Evolutionary conservation across 495 filamentous ascomycete genomes (phyloP), one percentile per base, ranked within the genome.

Genomic region (Penicillium tannophilum): DNA sequence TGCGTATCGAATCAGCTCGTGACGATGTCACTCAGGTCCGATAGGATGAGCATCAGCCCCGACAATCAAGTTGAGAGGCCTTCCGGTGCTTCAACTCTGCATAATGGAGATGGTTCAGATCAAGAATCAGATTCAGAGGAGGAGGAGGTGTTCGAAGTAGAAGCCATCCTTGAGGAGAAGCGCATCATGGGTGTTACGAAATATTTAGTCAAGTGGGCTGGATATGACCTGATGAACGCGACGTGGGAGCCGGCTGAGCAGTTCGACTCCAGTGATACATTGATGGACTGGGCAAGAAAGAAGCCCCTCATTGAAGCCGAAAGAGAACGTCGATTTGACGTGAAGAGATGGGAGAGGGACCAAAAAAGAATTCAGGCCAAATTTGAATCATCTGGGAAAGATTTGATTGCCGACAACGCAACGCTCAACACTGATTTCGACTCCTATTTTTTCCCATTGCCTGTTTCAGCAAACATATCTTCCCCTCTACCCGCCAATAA

Each of bases 141-240:
- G 16, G 46, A 17, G 11, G 24, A 28, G 3, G 72, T 74, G 51
- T 83, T 81, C 52, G 70, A 73, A 6, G 71, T 84, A 3, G 79
- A 81, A 48, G 62, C 62, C 3, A 73, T 82, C 42, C 66, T 79
- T 6, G 82, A 82, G 10, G 83, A 90, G 63, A 67, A 73, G 10
- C 60, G 39, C 3, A 59, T 52, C 3, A n/a, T 68, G 0, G 74
- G 83, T 8, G 73, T 68, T 9, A 62, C 67, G 23, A 72, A 62
- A 57, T 92, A 87, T 63, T 76, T 92, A 3, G 80, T 91, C 33
- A 78, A 82, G 58, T 93, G 90, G 90, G 76, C 76, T 24, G 79
- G 75, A n/a, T 92, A 89, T 57, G 81, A 51, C 85, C 82, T 3
- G 19, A n/a, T 54, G 36, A 30, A 30, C 20, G 52, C 52, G 2